Conservation (phyloP, 345 rosid species). For the Euphorbia tirucalli region DNA sequence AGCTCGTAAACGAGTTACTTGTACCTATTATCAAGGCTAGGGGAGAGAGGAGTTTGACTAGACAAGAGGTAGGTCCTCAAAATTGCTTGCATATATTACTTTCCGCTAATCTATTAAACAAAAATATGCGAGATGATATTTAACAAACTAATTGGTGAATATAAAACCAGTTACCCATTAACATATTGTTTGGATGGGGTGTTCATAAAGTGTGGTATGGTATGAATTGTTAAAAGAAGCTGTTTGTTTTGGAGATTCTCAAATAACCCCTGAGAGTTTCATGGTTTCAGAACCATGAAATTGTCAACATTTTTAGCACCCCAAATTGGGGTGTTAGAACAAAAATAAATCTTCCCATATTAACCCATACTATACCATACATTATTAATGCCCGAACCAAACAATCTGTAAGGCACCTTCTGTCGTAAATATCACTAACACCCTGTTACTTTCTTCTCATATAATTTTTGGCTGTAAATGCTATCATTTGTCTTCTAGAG, state of each 20-base stretch:
- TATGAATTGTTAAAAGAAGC: no score
- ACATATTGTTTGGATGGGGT: no score
- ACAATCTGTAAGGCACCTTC: background rate
- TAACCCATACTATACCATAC: no score
- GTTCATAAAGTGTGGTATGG: no score
- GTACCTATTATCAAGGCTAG: slow-evolving; percentile 30
- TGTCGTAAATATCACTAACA: background rate
- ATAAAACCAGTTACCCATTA: background rate
- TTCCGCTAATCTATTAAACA: background rate
- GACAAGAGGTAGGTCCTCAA: slow-evolving; percentile 30
- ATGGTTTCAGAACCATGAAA: no score
- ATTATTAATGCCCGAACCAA: no score
- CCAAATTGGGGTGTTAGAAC: no score
- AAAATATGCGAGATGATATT: background rate
- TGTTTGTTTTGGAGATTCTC: no score
- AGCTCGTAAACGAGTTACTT: slow-evolving; percentile 30
- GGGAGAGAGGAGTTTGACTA: slow-evolving; percentile 27
- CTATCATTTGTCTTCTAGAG: background rate
- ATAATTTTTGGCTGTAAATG: background rate
- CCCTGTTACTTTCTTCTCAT: background rate
- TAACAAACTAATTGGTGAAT: background rate
- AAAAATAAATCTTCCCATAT: no score
- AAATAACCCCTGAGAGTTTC: no score
- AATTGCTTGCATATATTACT: slow-evolving; percentile 6
- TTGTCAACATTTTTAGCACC: no score